Evolutionary conservation across 371 early-diverging fungal genomes (phyloP).

Genomic region (Mortierella sp.): DNA sequence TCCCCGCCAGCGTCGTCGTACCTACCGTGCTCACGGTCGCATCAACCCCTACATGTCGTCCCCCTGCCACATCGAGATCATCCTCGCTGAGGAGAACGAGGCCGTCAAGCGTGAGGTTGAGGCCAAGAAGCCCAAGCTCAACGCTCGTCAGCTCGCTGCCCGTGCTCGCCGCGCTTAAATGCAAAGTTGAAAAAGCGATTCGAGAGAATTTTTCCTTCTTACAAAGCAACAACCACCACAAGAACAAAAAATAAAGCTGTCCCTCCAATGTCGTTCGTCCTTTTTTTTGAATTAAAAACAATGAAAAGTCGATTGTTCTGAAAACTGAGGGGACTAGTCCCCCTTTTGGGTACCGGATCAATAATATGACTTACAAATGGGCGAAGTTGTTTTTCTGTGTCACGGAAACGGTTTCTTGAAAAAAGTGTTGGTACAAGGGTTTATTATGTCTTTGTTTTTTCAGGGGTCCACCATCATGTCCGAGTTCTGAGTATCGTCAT

Average conservation of each 20-base stretch:
- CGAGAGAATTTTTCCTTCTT: no score
- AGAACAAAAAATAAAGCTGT: no score
- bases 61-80: constrained; percentile 98
- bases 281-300: no score
- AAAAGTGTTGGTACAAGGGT: not conserved
- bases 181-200: no score
- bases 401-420: not conserved
- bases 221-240: no score
- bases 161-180: constrained; percentile 67
- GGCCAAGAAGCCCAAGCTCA: constrained; percentile 72
- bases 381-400: not conserved
- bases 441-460: not conserved
- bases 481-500: constrained; percentile 37
- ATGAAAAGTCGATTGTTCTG: no score
- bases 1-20: constrained; percentile 98
- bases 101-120: constrained; percentile 80
- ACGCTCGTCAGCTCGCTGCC: constrained; percentile 73
- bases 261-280: no score
- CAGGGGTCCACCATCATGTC: constrained; percentile 48
- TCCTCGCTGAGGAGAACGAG: constrained; percentile 89
- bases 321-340: no score
- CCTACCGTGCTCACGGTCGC: constrained; percentile 99
- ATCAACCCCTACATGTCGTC: constrained; percentile 94
- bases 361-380: no score
- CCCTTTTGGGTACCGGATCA: no score